Percentiles rank a stretch among this genome's conserved stretches.
phyloP scores from a whole-genome alignment of 2,329 filamentous ascomycete species.

The Huntiella savannae region DNA sequence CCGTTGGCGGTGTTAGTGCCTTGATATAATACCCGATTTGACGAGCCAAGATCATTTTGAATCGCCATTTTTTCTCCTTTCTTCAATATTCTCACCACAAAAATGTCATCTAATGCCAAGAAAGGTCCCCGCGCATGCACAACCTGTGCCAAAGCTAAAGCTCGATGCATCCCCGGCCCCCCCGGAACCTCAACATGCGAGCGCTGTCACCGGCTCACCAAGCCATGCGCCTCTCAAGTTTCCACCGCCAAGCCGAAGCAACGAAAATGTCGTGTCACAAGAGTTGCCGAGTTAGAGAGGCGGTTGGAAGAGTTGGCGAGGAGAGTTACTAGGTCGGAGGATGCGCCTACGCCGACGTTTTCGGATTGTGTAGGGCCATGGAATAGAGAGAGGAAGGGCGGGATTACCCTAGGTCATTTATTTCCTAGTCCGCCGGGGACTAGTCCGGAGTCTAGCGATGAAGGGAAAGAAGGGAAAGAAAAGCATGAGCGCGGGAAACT shows the following conservation, averaged over 20 bases:
- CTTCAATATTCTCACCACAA: neutral
- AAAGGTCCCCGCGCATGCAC: conserved; percentile 30
- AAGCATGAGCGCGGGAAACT: too few species aligned
- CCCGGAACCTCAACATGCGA: conserved; percentile 25
- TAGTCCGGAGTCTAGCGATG: too few species aligned
- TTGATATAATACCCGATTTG: too few species aligned
- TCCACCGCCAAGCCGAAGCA: conserved; percentile 25
- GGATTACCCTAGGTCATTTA: too few species aligned
- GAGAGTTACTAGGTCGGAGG: conserved; percentile 17
- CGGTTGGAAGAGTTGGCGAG: conserved; percentile 30
- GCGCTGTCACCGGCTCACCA: conserved; percentile 29
- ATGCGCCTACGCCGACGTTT: neutral
- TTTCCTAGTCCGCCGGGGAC: too few species aligned
- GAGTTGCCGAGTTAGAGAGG: conserved; percentile 31
- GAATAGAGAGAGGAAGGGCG: neutral
- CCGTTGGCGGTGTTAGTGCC: too few species aligned
- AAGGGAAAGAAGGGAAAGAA: too few species aligned
- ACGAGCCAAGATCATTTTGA: too few species aligned
- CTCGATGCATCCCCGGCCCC: conserved; percentile 27
- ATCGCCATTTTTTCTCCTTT: too few species aligned
- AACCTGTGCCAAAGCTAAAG: conserved; percentile 33
- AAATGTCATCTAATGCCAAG: neutral
- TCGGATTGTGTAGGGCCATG: neutral
- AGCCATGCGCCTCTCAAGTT: conserved; percentile 27
- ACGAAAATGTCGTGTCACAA: conserved; percentile 15